Conservation (phyloP, 306 rosid genomes). For the Gastrolobium villosum region DNA sequence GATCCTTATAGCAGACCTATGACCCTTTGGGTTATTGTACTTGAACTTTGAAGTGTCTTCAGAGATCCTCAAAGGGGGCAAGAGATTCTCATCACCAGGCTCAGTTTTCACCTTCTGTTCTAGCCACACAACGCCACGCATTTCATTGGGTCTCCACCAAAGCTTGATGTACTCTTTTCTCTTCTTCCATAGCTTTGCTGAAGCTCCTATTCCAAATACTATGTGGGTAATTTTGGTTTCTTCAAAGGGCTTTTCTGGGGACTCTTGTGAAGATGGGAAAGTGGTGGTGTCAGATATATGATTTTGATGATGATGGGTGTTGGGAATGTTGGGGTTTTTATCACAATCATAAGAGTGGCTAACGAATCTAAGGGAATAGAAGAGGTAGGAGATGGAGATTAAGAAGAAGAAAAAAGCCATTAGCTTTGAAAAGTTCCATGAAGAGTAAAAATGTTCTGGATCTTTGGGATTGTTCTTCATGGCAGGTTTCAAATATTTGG, state of each 20-base stretch:
- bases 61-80: constrained; percentile 66
- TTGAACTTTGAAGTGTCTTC: constrained; percentile 60
- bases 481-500: constrained; percentile 13
- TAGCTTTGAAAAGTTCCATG: constrained; percentile 58
- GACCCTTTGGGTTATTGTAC: constrained; percentile 63
- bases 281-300: neutral
- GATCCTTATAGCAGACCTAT: constrained; percentile 70
- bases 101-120: constrained; percentile 57
- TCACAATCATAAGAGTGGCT: constrained; percentile 42
- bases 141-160: constrained; percentile 73
- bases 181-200: constrained; percentile 71
- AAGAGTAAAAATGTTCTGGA: constrained; percentile 50
- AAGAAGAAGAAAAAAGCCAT: constrained; percentile 53
- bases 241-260: neutral
- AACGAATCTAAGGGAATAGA: constrained; percentile 55
- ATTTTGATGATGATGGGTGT: neutral
- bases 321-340: constrained; percentile 29
- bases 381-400: constrained; percentile 56
- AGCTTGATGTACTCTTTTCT: constrained; percentile 77
- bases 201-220: constrained; percentile 81
- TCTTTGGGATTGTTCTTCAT: constrained; percentile 64
- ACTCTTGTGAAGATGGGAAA: neutral
- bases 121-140: constrained; percentile 76
- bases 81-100: neutral
- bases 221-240: constrained; percentile 72